Percentiles rank a stretch among this genome's conserved stretches.
These are phyloP conservation scores for Penicillium cataractarum DNA, from an alignment of 495 filamentous ascomycete species.

Conservation along the genomic window DNA sequence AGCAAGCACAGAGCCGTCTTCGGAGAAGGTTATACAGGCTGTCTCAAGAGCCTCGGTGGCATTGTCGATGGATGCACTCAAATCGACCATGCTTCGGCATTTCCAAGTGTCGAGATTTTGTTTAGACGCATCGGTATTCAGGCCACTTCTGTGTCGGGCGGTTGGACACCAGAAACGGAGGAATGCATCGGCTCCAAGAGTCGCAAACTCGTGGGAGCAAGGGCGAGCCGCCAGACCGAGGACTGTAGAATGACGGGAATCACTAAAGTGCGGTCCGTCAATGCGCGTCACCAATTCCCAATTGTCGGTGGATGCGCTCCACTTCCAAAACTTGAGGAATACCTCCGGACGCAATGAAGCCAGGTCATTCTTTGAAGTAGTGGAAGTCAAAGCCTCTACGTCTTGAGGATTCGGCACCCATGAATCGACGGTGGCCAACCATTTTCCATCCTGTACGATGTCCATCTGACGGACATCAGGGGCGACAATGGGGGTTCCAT, in stretches of 20 bases:
- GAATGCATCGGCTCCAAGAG: conserved; percentile 76
- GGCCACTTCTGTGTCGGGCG: conserved; percentile 62
- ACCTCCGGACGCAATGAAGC: conserved; percentile 58
- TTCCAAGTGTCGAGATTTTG: conserved; percentile 69
- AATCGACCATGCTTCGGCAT: conserved; percentile 62
- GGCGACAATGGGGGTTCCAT: conserved; percentile 66
- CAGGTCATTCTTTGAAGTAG: conserved; percentile 37
- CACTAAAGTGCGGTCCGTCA: conserved; percentile 73
- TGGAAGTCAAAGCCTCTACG: conserved; percentile 52
- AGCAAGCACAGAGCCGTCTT: conserved; percentile 86
- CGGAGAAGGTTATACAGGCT: conserved; percentile 68
- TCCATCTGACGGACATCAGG: conserved; percentile 74
- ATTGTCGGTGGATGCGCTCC: conserved; percentile 59
- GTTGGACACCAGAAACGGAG: conserved; percentile 80
- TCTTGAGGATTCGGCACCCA: conserved; percentile 78
- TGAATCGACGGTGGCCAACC: conserved; percentile 89
- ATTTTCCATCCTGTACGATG: conserved; percentile 77
- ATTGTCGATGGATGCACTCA: conserved; percentile 45
- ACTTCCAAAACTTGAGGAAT: conserved; percentile 89
- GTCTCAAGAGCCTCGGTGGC: conserved; percentile 34
- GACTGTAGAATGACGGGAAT: conserved; percentile 57
- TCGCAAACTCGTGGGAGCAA: conserved; percentile 69
- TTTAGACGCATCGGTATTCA: conserved; percentile 56
- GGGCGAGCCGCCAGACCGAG: conserved; percentile 74
- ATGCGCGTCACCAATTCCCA: conserved; percentile 82